Conservation (phyloP, 441 rosid species). For the Theobroma grandiflorum region DNA sequence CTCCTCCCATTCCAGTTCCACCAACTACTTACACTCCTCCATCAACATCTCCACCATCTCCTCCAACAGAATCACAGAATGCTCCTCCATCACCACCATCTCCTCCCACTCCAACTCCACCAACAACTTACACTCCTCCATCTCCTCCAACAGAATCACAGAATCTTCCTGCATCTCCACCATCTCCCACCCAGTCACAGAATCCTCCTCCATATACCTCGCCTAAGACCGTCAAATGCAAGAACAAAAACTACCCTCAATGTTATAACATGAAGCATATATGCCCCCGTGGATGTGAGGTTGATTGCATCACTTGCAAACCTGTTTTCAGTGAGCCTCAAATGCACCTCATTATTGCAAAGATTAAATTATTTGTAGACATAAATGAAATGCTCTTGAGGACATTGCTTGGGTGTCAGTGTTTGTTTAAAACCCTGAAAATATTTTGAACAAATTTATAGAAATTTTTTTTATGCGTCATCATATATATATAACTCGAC, state of each 20-base stretch:
- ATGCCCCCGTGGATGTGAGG: conserved; percentile 58
- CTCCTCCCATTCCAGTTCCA: conserved; percentile 5
- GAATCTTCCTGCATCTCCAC: conserved; percentile 31
- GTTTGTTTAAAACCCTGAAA: neutral
- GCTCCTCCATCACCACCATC: conserved; percentile 23
- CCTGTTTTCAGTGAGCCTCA: conserved; percentile 57
- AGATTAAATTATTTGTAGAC: neutral
- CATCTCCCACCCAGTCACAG: conserved; percentile 16
- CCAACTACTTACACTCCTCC: conserved; percentile 6
- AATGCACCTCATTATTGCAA: neutral
- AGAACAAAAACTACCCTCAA: conserved; percentile 34
- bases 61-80: neutral
- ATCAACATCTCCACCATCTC: conserved; percentile 16
- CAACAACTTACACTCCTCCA: neutral
- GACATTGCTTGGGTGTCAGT: neutral
- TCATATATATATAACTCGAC: neutral
- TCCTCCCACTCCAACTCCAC: conserved; percentile 15
- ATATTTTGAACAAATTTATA: too few species aligned
- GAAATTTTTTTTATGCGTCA: neutral
- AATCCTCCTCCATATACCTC: conserved; percentile 33
- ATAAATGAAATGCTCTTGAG: neutral
- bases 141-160: conserved; percentile 13
- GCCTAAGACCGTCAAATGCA: conserved; percentile 38
- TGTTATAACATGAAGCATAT: conserved; percentile 50
- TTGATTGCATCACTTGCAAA: conserved; percentile 68